Evolutionary conservation across 78 protist genomes (phyloP).

Genomic region (Planoprotostelium fungivorum): DNA sequence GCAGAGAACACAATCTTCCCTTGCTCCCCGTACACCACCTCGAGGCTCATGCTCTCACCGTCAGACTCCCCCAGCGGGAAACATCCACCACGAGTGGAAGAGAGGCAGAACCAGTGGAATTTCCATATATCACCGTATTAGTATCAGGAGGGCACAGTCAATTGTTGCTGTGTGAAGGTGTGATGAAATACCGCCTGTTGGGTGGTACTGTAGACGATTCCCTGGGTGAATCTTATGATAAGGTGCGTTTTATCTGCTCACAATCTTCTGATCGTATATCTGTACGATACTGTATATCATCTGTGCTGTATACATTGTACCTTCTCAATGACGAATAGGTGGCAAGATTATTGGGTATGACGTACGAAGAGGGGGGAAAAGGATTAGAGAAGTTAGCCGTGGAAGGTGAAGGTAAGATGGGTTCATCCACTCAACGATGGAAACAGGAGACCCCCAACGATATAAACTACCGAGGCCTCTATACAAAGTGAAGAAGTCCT

Average conservation of each 20-base stretch:
- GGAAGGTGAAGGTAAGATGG: not conserved
- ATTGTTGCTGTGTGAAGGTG: conserved; percentile 52
- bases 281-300: not conserved
- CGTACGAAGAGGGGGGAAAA: conserved; percentile 37
- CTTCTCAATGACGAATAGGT: not conserved
- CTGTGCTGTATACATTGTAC: not conserved
- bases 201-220: conserved; percentile 83
- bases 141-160: conserved; percentile 77
- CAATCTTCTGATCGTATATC: conserved; percentile 16
- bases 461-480: conserved; percentile 20
- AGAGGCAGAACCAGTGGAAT: conserved; percentile 1
- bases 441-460: conserved; percentile 10
- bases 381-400: conserved; percentile 43
- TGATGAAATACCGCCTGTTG: conserved; percentile 30
- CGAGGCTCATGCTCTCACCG: conserved; percentile 62
- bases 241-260: no score
- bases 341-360: not conserved
- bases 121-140: conserved; percentile 63
- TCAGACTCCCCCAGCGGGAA: conserved; percentile 12
- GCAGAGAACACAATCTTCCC: conserved; percentile 7
- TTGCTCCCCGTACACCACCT: conserved; percentile 65
- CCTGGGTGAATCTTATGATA: conserved; percentile 83
- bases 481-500: conserved; percentile 11
- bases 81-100: not conserved
- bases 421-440: not conserved